A percentile compares a stretch with the other conserved stretches of the same genome.
Evolutionary conservation across 805 yeast species (phyloP).

Genomic region (Hanseniaspora lindneri): DNA sequence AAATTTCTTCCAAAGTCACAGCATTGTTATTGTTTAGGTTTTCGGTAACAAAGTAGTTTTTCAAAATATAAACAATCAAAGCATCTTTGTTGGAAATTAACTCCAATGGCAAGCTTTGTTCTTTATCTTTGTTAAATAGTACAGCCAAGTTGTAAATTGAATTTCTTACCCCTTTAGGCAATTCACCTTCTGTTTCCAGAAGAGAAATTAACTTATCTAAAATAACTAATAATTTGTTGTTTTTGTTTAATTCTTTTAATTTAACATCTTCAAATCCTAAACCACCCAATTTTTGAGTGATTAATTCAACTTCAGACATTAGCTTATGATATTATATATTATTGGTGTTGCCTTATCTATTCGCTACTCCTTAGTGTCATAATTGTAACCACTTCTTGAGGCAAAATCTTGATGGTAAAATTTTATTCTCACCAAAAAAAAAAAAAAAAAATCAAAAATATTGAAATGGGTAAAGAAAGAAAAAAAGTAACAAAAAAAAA

Average conservation of each 20-base stretch:
- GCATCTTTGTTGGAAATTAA: constrained; percentile 2
- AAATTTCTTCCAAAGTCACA: constrained; percentile 49
- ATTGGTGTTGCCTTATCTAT: neutral
- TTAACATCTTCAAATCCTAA: constrained; percentile 64
- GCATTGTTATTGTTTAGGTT: constrained; percentile 13
- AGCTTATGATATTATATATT: neutral
- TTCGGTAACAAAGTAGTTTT: constrained; percentile 12
- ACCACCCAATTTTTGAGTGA: constrained; percentile 28
- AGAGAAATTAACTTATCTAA: constrained; percentile 48
- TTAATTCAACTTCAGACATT: constrained; percentile 27
- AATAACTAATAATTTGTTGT: constrained; percentile 69
- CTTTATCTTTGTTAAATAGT: constrained; percentile 42
- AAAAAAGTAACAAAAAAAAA: too few relatives aligned
- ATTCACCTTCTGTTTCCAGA: constrained; percentile 24
- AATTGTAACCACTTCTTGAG: too few relatives aligned
- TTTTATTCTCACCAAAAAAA: neutral
- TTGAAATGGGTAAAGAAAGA: too few relatives aligned
- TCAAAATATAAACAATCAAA: constrained; percentile 38
- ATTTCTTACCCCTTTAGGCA: constrained; percentile 50
- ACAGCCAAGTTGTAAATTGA: constrained; percentile 70
- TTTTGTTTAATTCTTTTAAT: constrained; percentile 68
- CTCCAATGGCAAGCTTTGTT: constrained; percentile 28
- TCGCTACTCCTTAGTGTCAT: too few relatives aligned
- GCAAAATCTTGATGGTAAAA: too few relatives aligned
- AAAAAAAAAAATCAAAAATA: neutral